Percentiles rank a stretch among this genome's conserved stretches.
These are phyloP conservation scores for Strobilomyces confusus DNA, from an alignment of 768 basidiomycete species.

Conservation along the genomic window DNA sequence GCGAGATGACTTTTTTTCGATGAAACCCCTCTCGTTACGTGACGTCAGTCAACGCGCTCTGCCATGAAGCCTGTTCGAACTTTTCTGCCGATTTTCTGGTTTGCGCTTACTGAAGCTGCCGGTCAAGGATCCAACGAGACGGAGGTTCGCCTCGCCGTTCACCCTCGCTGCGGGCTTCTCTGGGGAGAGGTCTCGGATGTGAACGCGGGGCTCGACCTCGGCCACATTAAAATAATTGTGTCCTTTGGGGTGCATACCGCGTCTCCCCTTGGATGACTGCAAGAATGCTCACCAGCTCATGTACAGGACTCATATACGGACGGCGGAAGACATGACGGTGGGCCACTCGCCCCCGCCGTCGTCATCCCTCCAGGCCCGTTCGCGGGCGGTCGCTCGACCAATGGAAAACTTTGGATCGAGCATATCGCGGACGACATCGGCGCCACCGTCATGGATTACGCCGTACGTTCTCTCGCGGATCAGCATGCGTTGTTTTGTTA, in stretches of 20 bases:
- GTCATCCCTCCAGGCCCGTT: conserved; percentile 40
- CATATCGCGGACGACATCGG: conserved; percentile 37
- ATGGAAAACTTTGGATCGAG: conserved; percentile 51
- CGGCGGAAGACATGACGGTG: conserved; percentile 46
- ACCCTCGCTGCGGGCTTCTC: conserved; percentile 41
- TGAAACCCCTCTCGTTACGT: background rate
- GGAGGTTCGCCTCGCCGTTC: conserved; percentile 42
- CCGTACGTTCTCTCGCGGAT: conserved; percentile 31
- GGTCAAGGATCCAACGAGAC: conserved; percentile 15
- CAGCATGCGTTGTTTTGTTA: background rate
- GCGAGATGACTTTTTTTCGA: background rate
- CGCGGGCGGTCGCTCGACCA: conserved; percentile 49
- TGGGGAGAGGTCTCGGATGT: conserved; percentile 40
- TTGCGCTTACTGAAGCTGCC: conserved; percentile 9
- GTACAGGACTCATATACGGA: conserved; percentile 48
- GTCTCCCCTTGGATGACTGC: background rate
- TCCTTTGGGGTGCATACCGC: conserved; percentile 44
- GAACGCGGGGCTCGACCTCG: conserved; percentile 43
- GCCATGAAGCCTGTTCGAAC: background rate
- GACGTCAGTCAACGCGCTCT: background rate
- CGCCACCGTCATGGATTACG: conserved; percentile 47
- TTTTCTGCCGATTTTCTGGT: conserved; percentile 9
- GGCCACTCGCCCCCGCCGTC: conserved; percentile 38
- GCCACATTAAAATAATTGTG: conserved; percentile 43
- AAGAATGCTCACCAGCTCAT: background rate